Conservation (phyloP, 768 basidiomycete genomes). For the Boletus pseudo-olivaceus region DNA sequence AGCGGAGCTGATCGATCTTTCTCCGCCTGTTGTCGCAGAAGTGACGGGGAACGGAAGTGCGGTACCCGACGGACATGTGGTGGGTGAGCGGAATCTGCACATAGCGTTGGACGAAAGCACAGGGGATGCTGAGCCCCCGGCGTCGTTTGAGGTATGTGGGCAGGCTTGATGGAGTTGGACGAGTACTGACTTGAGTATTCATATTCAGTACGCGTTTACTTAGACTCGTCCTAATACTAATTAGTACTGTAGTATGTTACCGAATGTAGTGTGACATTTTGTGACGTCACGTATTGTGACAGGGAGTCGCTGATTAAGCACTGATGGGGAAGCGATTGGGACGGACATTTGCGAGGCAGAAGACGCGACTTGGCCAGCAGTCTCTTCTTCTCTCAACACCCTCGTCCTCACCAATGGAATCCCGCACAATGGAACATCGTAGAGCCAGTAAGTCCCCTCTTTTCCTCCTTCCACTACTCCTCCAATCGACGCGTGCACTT, state of each 20-base stretch:
- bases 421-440: slow-evolving; percentile 72
- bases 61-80: slow-evolving; percentile 24
- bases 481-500: slow-evolving; percentile 38
- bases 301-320: slow-evolving; percentile 17
- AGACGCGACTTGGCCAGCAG: slow-evolving; percentile 6
- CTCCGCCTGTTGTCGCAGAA: slow-evolving; percentile 35
- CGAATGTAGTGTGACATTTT: slow-evolving; percentile 4
- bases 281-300: slow-evolving; percentile 25
- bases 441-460: slow-evolving; percentile 54
- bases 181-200: slow-evolving; percentile 17
- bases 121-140: slow-evolving; percentile 73
- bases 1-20: slow-evolving; percentile 68
- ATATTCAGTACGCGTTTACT: slow-evolving; percentile 61
- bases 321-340: slow-evolving; percentile 7
- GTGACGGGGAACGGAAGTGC: slow-evolving; percentile 27
- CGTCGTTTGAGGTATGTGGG: slow-evolving; percentile 74
- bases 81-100: slow-evolving; percentile 39
- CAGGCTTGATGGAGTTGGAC: not conserved
- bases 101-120: slow-evolving; percentile 68
- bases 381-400: slow-evolving; percentile 3
- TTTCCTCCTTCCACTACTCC: not conserved
- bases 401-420: slow-evolving; percentile 39
- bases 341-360: slow-evolving; percentile 10
- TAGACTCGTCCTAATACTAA: not conserved
- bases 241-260: not conserved